These are phyloP conservation scores for Pythium volutum DNA, from an alignment of 352 stramenopile genomes.

Conservation along the genomic window DNA sequence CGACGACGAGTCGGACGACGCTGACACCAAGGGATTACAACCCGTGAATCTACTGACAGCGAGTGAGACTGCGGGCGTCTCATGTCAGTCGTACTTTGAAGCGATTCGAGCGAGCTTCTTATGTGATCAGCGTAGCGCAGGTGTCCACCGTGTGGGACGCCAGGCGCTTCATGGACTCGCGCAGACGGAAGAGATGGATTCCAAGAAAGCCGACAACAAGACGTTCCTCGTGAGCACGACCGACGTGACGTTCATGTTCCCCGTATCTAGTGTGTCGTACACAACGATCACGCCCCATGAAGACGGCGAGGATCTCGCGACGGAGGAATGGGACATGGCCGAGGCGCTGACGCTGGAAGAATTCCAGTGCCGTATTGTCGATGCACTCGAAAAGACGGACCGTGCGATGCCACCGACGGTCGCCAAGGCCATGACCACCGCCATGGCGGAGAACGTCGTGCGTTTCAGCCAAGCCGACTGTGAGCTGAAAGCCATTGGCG, in stretches of 20 bases:
- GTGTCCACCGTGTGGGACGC: neutral
- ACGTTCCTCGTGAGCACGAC: neutral
- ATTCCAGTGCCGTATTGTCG: slow-evolving; percentile 9
- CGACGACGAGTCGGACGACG: slow-evolving; percentile 1
- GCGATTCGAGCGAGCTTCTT: slow-evolving; percentile 13
- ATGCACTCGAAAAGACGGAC: neutral
- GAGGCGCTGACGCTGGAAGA: neutral
- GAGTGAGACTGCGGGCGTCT: neutral
- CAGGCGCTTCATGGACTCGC: neutral
- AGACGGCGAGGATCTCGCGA: neutral
- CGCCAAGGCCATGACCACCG: neutral
- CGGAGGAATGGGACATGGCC: slow-evolving; percentile 14
- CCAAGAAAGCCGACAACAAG: neutral
- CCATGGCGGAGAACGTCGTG: neutral
- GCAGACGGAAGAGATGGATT: neutral
- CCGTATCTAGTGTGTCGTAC: neutral
- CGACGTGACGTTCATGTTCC: slow-evolving; percentile 18
- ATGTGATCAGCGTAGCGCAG: neutral
- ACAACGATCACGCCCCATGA: neutral
- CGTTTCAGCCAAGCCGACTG: neutral
- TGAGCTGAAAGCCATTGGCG: slow-evolving; percentile 20
- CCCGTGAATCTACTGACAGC: neutral
- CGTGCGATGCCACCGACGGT: slow-evolving; percentile 5
- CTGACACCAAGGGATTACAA: neutral
- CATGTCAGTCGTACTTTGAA: slow-evolving; percentile 12